Evolutionary conservation across 2,329 filamentous ascomycete species (phyloP).

Genomic region (Bipolaris sorokiniana): DNA sequence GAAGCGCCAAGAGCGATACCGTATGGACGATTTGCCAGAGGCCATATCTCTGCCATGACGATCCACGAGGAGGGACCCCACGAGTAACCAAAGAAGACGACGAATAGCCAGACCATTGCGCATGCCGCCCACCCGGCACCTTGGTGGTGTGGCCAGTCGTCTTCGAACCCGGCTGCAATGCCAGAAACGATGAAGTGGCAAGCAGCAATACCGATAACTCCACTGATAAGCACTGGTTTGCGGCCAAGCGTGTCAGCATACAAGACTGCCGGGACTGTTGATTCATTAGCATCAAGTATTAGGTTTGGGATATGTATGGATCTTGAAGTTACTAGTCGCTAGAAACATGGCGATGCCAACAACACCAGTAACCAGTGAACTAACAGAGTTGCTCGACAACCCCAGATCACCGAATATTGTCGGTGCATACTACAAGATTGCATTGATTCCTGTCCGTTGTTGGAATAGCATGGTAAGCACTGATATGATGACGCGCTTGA

Average conservation of each 20-base stretch:
- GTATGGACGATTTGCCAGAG: slow-evolving; percentile 69
- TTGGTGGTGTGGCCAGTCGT: slow-evolving; percentile 61
- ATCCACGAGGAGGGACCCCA: slow-evolving; percentile 81
- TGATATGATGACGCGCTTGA: slow-evolving; percentile 68
- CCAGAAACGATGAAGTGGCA: slow-evolving; percentile 75
- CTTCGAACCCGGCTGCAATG: slow-evolving; percentile 69
- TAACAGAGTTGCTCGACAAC: slow-evolving; percentile 54
- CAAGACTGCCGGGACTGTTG: slow-evolving; percentile 63
- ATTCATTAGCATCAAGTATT: neutral
- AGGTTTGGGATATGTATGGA: accelerated
- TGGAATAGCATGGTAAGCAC: slow-evolving; percentile 52
- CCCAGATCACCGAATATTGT: slow-evolving; percentile 58
- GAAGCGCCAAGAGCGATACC: slow-evolving; percentile 71
- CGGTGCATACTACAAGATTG: slow-evolving; percentile 57
- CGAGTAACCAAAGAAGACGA: slow-evolving; percentile 75
- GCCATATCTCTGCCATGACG: slow-evolving; percentile 76
- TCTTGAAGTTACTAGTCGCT: slow-evolving; percentile 38
- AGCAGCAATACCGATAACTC: slow-evolving; percentile 71
- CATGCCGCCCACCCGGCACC: slow-evolving; percentile 74
- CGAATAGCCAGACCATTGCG: slow-evolving; percentile 75
- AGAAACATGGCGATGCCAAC: slow-evolving; percentile 74
- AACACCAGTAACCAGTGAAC: slow-evolving; percentile 71
- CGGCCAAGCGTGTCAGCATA: slow-evolving; percentile 72
- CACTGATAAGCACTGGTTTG: slow-evolving; percentile 66
- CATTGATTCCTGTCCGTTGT: slow-evolving; percentile 58